phyloP scores from a whole-genome alignment of 805 yeast species.

The Candida nemodendra region DNA sequence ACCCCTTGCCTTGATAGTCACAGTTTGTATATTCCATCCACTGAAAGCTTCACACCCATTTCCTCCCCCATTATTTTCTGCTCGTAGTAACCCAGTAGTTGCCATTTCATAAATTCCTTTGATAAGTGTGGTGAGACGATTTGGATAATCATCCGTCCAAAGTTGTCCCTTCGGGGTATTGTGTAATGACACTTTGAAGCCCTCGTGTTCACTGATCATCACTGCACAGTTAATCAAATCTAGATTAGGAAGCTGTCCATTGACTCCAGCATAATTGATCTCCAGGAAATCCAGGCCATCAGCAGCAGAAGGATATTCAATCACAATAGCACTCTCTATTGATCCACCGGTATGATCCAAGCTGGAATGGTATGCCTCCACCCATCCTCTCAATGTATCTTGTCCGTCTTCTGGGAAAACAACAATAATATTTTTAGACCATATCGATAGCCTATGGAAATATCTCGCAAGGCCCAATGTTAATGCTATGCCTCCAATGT shows the following conservation, averaged over 20 bases:
- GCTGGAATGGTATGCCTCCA: conserved; percentile 84
- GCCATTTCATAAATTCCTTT: conserved; percentile 70
- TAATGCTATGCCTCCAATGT: conserved; percentile 79
- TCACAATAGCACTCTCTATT: conserved; percentile 82
- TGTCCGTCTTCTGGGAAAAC: conserved; percentile 77
- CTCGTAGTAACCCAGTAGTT: conserved; percentile 56
- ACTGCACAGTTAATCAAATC: conserved; percentile 84
- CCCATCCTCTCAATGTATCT: conserved; percentile 79
- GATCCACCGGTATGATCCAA: conserved; percentile 90
- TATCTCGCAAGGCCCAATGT: conserved; percentile 73
- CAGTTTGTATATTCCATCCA: conserved; percentile 93
- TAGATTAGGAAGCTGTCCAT: conserved; percentile 93
- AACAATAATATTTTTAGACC: conserved; percentile 92
- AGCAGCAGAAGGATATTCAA: conserved; percentile 64
- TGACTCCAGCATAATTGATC: conserved; percentile 79
- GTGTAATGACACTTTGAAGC: conserved; percentile 67
- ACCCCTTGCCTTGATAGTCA: conserved; percentile 67
- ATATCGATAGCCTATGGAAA: conserved; percentile 81
- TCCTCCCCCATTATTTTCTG: conserved; percentile 23
- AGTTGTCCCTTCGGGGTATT: conserved; percentile 48
- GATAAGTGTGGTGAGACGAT: conserved; percentile 57
- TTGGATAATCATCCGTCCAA: conserved; percentile 45
- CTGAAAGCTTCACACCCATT: conserved; percentile 89
- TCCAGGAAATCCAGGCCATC: conserved; percentile 78
- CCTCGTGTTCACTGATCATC: conserved; percentile 73